Base-by-base conservation (phyloP, 1,139 yeast genomes). In the Arxiozyma slooffiae region DNA sequence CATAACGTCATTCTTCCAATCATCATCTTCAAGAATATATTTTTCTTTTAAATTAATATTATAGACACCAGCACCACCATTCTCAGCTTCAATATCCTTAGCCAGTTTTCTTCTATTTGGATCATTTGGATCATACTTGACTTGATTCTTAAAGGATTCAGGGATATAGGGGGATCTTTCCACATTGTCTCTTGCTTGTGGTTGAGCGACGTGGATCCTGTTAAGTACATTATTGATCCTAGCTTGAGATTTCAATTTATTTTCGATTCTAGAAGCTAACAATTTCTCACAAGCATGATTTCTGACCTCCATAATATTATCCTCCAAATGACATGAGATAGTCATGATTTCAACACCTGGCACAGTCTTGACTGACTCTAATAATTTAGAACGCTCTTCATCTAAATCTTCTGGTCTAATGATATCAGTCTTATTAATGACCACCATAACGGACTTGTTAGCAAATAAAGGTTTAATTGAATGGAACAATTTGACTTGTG, bases 51-150 rank as follows among this genome's bases (percentile, higher is more conserved):
- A 77, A 73, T 94, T 88, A 64, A 92, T 81, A 73, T 89, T 92
- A 76, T 74, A 92, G 40, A 92, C 98, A 77, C 98, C 98, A 34
- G 98, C 97, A 67, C 98, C 98, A 66, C 98, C 98, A 62, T 92
- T 88, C 68, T 86, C 96, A 46, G 78, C 84, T 72, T 92, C 98
- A 57, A 89, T 75, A 65, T 92, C 98, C 65, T 87, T 80, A 43
- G 95, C 89, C 64, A 92, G 77, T 59, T 67, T 76, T 65, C 92
- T 81, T 71, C 96, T 81, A 62, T 84, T 76, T 59, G 96, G 95
- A 71, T 88, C 96, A 62, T 77, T 78, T 43, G 77, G 70, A 68
- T 87, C 94, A 65, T 85, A 88, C 67, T 83, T 85, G 64, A 73
- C 77, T 61, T 80, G 64, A 21, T 59, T 56, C 61, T 78, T 75